Conservation (phyloP, 176 grass and related monocot genomes). For the Areca catechu region DNA sequence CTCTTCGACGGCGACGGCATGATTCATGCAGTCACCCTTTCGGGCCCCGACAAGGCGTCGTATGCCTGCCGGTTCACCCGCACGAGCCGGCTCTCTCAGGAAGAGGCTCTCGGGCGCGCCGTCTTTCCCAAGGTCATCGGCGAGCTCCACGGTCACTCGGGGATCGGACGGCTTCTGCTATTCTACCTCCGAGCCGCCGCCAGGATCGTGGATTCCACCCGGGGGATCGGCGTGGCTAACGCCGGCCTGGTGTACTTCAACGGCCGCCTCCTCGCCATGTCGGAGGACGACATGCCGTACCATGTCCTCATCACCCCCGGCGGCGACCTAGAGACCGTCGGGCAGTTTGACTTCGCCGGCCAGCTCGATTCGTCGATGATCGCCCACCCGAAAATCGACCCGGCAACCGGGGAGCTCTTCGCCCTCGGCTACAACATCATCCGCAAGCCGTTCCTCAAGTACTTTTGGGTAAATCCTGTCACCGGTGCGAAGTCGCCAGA, state of each 20-base stretch:
- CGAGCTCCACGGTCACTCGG: background rate
- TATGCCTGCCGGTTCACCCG: slow-evolving; percentile 6
- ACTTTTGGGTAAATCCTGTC: background rate
- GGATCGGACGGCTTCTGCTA: background rate
- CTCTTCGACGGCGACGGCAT: slow-evolving; percentile 3
- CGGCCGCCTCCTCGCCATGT: background rate
- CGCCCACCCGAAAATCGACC: slow-evolving; percentile 6
- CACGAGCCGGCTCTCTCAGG: background rate
- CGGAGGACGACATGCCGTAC: background rate
- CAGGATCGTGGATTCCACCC: background rate
- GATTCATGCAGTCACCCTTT: slow-evolving; percentile 5
- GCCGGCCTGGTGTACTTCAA: background rate
- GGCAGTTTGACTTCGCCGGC: background rate
- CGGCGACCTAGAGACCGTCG: background rate
- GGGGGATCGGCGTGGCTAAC: background rate
- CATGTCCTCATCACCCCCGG: background rate
- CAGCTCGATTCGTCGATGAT: slow-evolving; percentile 3
- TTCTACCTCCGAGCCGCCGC: slow-evolving; percentile 1
- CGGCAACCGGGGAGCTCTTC: background rate
- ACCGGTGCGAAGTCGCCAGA: background rate
- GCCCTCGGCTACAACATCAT: background rate
- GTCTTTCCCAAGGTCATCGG: slow-evolving; percentile 5
- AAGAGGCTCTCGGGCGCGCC: background rate
- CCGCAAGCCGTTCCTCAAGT: background rate
- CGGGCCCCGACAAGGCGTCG: background rate